Evolutionary conservation across 2,329 filamentous ascomycete genomes (phyloP), one percentile per base, ranked within the genome.

Genomic region (Alternaria sp.): DNA sequence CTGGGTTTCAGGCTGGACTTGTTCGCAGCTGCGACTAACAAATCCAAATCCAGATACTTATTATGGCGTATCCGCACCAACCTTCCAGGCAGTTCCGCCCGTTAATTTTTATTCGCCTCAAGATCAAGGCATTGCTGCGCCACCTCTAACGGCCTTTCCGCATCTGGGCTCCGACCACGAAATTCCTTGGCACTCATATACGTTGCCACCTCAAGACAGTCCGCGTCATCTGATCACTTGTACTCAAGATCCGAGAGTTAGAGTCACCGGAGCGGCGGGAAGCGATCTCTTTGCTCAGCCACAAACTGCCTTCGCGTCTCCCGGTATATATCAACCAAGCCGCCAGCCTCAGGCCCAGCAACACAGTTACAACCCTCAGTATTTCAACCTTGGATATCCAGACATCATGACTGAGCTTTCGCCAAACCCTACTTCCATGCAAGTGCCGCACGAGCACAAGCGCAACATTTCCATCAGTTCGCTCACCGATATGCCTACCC

Each of bases 211-310:
- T 75, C 76, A 67, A 46, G 53, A 73, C 55, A 63, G 69, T 70
- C 65, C 70, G 67, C 69, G 74, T 79, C 77, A 79, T 78, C 74
- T 77, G 72, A 73, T 73, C 67, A 67, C 67, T 44, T 56, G 61
- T 63, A 47, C 59, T 58, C 70, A 65, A 47, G 66, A 63, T 54
- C 76, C 77, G 40, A 70, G 62, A 59, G 73, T 79, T 63, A 60
- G 67, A 77, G 71, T 79, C 73, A 79, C 68, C 67, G 73, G 68
- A 52, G 65, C 65, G 45, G 62, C 72, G 62, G 72, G 71, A 62
- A 72, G 45, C 62, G 54, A 72, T 46, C 60, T 67, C 43, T 73
- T 71, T 73, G 66, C 76, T 78, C 71, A 67, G 76, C 76, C 77
- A 74, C 76, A 77, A 52, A 59, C 61, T 50, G 72, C 66, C n/a